These are phyloP conservation scores for Ballota nigra DNA, from an alignment of 257 asterid genomes.

Conservation along the genomic window DNA sequence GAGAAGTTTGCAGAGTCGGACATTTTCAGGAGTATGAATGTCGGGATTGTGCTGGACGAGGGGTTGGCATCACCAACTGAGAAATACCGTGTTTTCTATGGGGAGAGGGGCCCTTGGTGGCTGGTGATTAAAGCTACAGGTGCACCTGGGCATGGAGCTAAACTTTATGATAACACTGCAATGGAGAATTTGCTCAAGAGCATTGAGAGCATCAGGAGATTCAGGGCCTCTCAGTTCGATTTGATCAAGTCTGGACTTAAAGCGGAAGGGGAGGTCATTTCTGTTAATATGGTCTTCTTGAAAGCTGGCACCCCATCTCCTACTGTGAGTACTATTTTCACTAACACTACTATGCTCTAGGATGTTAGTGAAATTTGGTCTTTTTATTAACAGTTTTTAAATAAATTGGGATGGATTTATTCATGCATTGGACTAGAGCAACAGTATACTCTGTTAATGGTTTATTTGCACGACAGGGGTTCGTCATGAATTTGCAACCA, in stretches of 20 bases:
- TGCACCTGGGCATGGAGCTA: slow-evolving; percentile 95
- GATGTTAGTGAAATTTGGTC: background rate
- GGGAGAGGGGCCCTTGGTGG: slow-evolving; percentile 92
- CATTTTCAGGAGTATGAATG: slow-evolving; percentile 65
- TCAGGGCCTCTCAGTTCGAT: slow-evolving; percentile 83
- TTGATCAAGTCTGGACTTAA: slow-evolving; percentile 71
- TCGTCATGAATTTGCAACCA: slow-evolving; percentile 97
- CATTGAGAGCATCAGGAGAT: slow-evolving; percentile 77
- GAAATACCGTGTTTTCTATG: slow-evolving; percentile 70
- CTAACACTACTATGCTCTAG: background rate
- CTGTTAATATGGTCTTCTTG: slow-evolving; percentile 88
- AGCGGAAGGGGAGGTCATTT: slow-evolving; percentile 86
- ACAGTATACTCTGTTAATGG: background rate
- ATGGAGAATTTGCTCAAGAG: slow-evolving; percentile 90
- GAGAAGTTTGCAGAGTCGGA: slow-evolving; percentile 74
- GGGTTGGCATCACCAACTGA: slow-evolving; percentile 78
- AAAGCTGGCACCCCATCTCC: slow-evolving; percentile 96
- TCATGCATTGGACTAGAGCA: slow-evolving; percentile 1
- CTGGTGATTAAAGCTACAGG: slow-evolving; percentile 78
- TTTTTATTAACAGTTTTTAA: background rate
- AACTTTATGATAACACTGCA: slow-evolving; percentile 88
- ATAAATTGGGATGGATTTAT: background rate
- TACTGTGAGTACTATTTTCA: slow-evolving; percentile 41
- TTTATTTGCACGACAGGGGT: slow-evolving; percentile 57
- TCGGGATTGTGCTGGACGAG: slow-evolving; percentile 86